phyloP scores from a whole-genome alignment of 1,139 yeast species.

The Sugiyamaella neomexicana region DNA sequence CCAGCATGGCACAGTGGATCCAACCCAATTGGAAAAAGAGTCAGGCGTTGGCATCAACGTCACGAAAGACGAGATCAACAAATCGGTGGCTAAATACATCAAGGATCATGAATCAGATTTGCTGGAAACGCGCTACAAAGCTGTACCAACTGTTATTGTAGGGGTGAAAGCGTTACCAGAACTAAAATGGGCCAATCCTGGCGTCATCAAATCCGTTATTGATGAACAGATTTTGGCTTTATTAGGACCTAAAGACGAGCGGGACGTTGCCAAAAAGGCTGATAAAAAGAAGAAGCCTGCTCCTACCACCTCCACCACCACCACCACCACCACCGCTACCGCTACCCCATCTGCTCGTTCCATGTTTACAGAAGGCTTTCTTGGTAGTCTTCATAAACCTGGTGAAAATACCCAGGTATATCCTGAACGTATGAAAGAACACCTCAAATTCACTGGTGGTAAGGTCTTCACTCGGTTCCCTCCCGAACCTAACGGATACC shows the following conservation, averaged over 20 bases:
- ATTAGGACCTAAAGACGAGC: conserved; percentile 94
- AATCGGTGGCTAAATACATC: conserved; percentile 60
- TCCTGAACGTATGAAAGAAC: conserved; percentile 81
- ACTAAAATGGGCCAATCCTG: conserved; percentile 91
- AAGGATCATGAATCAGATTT: conserved; percentile 58
- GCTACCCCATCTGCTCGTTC: conserved; percentile 48
- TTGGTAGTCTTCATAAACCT: conserved; percentile 91
- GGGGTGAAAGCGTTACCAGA: conserved; percentile 69
- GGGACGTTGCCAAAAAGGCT: conserved; percentile 82
- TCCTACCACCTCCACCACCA: conserved; percentile 41
- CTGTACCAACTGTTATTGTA: conserved; percentile 74
- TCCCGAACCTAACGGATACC: conserved; percentile 96
- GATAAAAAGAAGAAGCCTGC: conserved; percentile 42
- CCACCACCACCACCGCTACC: conserved; percentile 29
- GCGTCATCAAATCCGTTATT: conserved; percentile 78
- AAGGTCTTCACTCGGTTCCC: conserved; percentile 93
- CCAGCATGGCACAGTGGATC: conserved; percentile 45
- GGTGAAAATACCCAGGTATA: conserved; percentile 91
- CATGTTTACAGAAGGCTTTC: conserved; percentile 93
- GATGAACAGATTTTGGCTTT: conserved; percentile 69
- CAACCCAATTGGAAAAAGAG: conserved; percentile 54
- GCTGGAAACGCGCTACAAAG: conserved; percentile 68
- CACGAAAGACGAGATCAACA: conserved; percentile 62
- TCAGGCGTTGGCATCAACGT: conserved; percentile 84
- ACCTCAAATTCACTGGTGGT: conserved; percentile 74